Conservation (phyloP, 306 rosid species). For the Citrullus mucosospermus region DNA sequence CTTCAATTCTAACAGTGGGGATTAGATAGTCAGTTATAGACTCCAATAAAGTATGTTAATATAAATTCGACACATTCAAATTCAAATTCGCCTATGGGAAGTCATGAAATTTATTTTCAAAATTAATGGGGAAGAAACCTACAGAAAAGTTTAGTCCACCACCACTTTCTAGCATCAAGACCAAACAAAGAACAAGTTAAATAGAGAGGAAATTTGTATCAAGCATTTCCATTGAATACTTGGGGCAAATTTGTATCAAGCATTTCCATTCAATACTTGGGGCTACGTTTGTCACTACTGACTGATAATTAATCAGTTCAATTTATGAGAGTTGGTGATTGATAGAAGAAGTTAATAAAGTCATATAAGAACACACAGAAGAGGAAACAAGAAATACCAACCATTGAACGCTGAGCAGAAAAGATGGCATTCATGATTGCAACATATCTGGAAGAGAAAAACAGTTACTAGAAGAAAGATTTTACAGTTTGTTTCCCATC, state of each 20-base stretch:
- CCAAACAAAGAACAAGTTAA: neutral
- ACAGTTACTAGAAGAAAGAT: conserved; percentile 7
- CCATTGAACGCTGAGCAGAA: conserved; percentile 81
- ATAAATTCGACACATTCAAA: neutral
- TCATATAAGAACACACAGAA: neutral
- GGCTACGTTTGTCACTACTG: neutral
- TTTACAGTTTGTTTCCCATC: neutral
- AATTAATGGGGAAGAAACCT: neutral
- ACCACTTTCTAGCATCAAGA: neutral
- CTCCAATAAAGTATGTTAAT: neutral
- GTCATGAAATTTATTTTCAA: neutral
- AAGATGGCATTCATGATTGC: conserved; percentile 93
- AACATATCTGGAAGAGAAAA: conserved; percentile 59
- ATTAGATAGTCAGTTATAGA: neutral
- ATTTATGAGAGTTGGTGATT: neutral
- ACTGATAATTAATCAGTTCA: neutral
- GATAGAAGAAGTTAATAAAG: neutral
- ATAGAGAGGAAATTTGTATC: neutral
- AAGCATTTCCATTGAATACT: neutral
- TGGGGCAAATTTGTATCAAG: neutral
- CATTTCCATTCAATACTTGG: neutral
- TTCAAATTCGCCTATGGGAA: neutral
- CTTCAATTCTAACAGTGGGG: neutral
- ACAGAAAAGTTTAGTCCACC: neutral
- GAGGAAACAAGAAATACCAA: conserved; percentile 14